Evolutionary conservation across 1,284 basidiomycete genomes (phyloP).

Genomic region (Lentinus polychrous): DNA sequence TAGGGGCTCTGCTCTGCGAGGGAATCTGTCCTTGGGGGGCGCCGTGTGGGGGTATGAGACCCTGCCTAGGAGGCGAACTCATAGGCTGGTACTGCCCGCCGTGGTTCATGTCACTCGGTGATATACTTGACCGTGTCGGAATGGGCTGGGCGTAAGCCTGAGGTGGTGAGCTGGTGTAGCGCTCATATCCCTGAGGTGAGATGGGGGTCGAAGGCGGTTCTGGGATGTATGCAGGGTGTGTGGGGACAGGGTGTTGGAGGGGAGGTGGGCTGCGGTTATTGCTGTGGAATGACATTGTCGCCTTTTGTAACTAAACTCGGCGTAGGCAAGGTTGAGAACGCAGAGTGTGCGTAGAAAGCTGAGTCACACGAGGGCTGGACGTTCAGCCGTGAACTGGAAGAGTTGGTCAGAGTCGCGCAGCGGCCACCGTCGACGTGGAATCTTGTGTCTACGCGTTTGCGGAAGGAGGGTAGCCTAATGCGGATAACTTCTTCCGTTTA

Average conservation of each 20-base stretch:
- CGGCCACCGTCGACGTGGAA: not conserved
- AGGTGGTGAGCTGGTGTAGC: slow-evolving; percentile 59
- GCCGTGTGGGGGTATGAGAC: slow-evolving; percentile 12
- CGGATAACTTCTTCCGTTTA: not conserved
- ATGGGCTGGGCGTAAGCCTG: slow-evolving; percentile 32
- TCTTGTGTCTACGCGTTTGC: not conserved
- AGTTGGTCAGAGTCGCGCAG: not conserved
- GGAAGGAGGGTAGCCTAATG: not conserved
- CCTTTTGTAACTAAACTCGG: not conserved
- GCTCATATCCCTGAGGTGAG: slow-evolving; percentile 71
- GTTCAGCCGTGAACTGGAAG: slow-evolving; percentile 5
- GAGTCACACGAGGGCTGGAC: slow-evolving; percentile 2
- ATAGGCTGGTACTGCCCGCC: slow-evolving; percentile 20
- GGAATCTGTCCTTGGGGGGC: slow-evolving; percentile 20
- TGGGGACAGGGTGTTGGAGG: slow-evolving; percentile 84
- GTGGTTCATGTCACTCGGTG: slow-evolving; percentile 25
- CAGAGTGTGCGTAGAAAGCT: not conserved
- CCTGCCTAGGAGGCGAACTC: slow-evolving; percentile 21
- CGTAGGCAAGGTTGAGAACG: not conserved
- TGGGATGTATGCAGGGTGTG: slow-evolving; percentile 84
- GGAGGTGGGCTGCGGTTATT: slow-evolving; percentile 68
- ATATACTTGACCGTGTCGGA: slow-evolving; percentile 23
- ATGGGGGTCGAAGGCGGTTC: slow-evolving; percentile 80
- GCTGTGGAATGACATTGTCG: slow-evolving; percentile 33
- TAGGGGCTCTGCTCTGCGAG: slow-evolving; percentile 18